These are phyloP conservation scores for Ajuga chamaepitys DNA, from an alignment of 257 asterid species.

Conservation along the genomic window DNA sequence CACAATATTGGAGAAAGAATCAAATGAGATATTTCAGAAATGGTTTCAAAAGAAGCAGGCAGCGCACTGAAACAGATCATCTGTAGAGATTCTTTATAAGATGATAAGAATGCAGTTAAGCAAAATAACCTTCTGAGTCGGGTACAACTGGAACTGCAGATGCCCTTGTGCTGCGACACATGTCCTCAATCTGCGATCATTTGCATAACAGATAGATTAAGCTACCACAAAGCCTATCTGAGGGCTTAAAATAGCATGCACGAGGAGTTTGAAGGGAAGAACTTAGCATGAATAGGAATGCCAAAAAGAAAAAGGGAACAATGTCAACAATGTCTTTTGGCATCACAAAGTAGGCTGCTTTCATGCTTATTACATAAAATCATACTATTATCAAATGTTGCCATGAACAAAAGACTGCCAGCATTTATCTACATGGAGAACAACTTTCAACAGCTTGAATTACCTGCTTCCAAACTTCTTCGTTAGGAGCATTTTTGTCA, in stretches of 20 bases:
- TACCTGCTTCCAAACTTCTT: conserved; percentile 93
- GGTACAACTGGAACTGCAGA: conserved; percentile 88
- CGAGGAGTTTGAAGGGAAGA: not conserved
- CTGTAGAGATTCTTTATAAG: not conserved
- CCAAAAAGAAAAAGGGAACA: not conserved
- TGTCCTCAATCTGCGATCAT: conserved; percentile 72
- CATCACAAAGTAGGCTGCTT: conserved; percentile 1
- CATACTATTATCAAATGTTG: not conserved
- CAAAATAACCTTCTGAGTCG: conserved; percentile 79
- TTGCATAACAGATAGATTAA: not conserved
- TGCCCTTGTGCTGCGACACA: conserved; percentile 81
- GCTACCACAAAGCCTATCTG: not conserved
- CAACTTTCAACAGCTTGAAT: conserved; percentile 9
- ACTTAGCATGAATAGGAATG: not conserved
- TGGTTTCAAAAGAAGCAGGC: not conserved
- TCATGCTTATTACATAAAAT: not conserved
- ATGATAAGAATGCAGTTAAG: not conserved
- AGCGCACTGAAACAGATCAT: conserved; percentile 1
- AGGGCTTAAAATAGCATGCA: not conserved
- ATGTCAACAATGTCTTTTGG: not conserved
- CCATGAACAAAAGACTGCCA: conserved; percentile 1
- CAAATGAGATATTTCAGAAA: not conserved
- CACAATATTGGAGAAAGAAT: not conserved
- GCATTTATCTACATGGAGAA: not conserved
- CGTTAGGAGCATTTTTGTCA: conserved; percentile 98